phyloP scores from a whole-genome alignment of 208 protist genomes.

The Leishmania mexicana region DNA sequence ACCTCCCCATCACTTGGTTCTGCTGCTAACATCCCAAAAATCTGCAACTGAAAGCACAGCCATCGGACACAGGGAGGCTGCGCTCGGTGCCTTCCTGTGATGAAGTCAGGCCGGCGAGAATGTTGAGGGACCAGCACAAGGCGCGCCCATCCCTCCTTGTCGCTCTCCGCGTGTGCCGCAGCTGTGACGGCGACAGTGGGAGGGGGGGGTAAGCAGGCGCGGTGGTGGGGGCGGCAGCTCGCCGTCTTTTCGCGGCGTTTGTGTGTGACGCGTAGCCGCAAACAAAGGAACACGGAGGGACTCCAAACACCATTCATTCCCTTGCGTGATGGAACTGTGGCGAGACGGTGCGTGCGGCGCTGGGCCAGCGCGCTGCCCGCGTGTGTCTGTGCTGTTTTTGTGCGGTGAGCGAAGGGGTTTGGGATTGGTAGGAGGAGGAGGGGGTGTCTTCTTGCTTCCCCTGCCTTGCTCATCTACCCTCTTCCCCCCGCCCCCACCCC shows the following conservation, averaged over 20 bases:
- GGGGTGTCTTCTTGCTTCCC: background rate
- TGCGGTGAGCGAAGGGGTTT: background rate
- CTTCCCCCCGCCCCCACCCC: background rate
- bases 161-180: background rate
- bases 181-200: background rate
- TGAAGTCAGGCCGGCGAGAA: constrained; percentile 9
- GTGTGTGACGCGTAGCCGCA: constrained; percentile 4
- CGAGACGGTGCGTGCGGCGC: constrained; percentile 9
- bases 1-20: background rate
- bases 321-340: constrained; percentile 8
- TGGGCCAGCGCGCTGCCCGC: background rate
- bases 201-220: background rate
- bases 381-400: background rate
- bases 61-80: constrained; percentile 9
- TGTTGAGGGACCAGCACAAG: background rate
- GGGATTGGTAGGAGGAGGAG: background rate
- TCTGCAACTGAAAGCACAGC: background rate
- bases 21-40: background rate
- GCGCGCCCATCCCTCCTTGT: background rate
- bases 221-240: background rate
- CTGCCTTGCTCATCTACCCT: background rate
- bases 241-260: background rate
- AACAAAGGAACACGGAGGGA: constrained; percentile 17
- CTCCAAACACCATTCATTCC: background rate
- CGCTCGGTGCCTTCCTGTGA: constrained; percentile 25